phyloP scores from a whole-genome alignment of 495 filamentous ascomycete genomes.

The Hypomontagnella monticulosa region DNA sequence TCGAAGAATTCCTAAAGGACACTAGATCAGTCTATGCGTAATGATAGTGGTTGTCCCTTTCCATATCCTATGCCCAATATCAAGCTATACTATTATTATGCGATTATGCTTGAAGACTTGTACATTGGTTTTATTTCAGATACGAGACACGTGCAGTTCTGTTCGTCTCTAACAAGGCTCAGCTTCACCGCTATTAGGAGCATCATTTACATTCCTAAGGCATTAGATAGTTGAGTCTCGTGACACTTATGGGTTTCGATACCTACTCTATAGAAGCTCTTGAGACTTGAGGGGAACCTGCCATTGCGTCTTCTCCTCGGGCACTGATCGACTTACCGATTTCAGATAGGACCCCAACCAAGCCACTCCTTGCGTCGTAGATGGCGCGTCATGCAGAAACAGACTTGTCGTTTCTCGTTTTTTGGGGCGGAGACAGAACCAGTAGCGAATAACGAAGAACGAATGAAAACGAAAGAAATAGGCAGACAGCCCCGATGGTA shows the following conservation, averaged over 20 bases:
- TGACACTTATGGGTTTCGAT: too few relatives aligned
- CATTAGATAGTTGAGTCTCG: too few relatives aligned
- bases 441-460: conserved; percentile 17
- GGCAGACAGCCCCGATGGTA: conserved; percentile 25
- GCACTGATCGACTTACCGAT: conserved; percentile 21
- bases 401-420: conserved; percentile 7
- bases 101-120: not conserved
- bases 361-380: conserved; percentile 37
- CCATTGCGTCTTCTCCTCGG: not conserved
- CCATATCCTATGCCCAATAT: not conserved
- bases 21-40: conserved; percentile 8
- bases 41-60: not conserved
- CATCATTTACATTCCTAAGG: conserved; percentile 1
- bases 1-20: conserved; percentile 7
- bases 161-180: not conserved
- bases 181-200: conserved; percentile 15
- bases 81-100: conserved; percentile 13
- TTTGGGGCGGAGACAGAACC: conserved; percentile 10
- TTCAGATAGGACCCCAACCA: conserved; percentile 18
- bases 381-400: conserved; percentile 30
- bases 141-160: too few relatives aligned
- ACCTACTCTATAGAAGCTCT: too few relatives aligned
- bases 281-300: not conserved
- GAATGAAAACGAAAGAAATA: conserved; percentile 28
- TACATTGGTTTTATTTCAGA: not conserved